Evolutionary conservation across 345 rosid genomes (phyloP).

Genomic region (Schrenkiella parvula): DNA sequence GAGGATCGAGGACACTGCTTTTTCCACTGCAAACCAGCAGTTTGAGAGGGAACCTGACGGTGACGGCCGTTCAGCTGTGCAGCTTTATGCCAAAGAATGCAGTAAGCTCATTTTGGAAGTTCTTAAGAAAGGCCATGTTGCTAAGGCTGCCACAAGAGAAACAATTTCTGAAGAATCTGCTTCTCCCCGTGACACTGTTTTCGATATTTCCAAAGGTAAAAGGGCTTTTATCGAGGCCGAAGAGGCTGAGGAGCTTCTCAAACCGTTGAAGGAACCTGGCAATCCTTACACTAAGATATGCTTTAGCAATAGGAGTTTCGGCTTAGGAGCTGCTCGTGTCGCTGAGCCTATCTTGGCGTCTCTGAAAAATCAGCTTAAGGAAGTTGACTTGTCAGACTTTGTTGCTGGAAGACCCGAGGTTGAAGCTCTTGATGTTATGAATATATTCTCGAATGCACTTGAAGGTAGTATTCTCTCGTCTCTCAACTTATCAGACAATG

Average conservation of each 20-base stretch:
- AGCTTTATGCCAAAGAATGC: slow-evolving; percentile 92
- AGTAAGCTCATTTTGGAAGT: slow-evolving; percentile 78
- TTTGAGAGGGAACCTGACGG: slow-evolving; percentile 94
- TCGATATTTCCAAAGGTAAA: slow-evolving; percentile 72
- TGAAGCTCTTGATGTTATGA: slow-evolving; percentile 90
- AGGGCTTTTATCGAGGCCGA: slow-evolving; percentile 71
- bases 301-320: slow-evolving; percentile 89
- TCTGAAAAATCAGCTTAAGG: slow-evolving; percentile 69
- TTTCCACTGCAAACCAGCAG: slow-evolving; percentile 53
- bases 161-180: slow-evolving; percentile 30
- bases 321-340: slow-evolving; percentile 70
- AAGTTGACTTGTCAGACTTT: slow-evolving; percentile 85
- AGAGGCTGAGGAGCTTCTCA: slow-evolving; percentile 75
- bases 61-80: slow-evolving; percentile 91
- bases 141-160: slow-evolving; percentile 30
- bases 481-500: slow-evolving; percentile 81
- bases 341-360: slow-evolving; percentile 74
- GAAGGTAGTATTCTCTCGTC: slow-evolving; percentile 62
- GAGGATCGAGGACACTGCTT: slow-evolving; percentile 70
- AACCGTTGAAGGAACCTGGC: slow-evolving; percentile 67
- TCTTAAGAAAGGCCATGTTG: slow-evolving; percentile 61
- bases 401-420: slow-evolving; percentile 83
- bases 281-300: slow-evolving; percentile 75
- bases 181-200: slow-evolving; percentile 39
- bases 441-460: slow-evolving; percentile 66